Base-by-base conservation (phyloP, 345 rosid species). In the Clarkia xantiana region DNA sequence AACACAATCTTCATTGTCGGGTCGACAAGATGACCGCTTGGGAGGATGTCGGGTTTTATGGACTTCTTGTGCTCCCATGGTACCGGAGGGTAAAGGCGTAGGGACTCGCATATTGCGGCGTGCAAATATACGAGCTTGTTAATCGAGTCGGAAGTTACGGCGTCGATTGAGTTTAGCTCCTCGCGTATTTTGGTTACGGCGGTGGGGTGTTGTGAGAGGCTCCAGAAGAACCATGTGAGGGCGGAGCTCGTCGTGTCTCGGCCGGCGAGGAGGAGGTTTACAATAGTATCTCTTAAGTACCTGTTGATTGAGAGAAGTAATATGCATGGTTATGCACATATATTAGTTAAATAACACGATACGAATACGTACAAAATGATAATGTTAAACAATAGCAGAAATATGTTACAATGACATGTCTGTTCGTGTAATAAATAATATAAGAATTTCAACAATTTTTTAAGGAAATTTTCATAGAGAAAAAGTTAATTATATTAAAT, bases 61-160 rank as follows among this genome's bases (percentile, higher is more conserved):
- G 77, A 74, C 8, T 18, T 8, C 51, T 70, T 75, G 11, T 45
- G 8, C n/a, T 70, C 72, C 14, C 39, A 2, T 0, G 81, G 77
- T 3, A 73, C 77, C 8, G 77, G 81, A 13, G 77, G 85, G 52
- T 70, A 78, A 10, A 75, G 40, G 61, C 77, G 52, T 72, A 78
- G 66, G 60, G 47, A 13, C 41, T 79, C 81, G 15, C 67, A 76
- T 0, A 79, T 51, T 1, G 73, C 46, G 11, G 73, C 86, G 11
- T 76, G 86, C 14, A 67, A 53, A 59, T 73, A 76, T 2, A 71
- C 65, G 79, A 76, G 62, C 47, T 76, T 64, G 17, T 60, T 57
- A 11, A 55, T 64, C 22, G 14, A 48, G 23, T 10, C 53, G 15
- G 36, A 29, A 7, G 36, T 2, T 4, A 29, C 9, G 4, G 36